phyloP scores from a whole-genome alignment of 2,329 filamentous ascomycete genomes.

The Cordyceps militaris region DNA sequence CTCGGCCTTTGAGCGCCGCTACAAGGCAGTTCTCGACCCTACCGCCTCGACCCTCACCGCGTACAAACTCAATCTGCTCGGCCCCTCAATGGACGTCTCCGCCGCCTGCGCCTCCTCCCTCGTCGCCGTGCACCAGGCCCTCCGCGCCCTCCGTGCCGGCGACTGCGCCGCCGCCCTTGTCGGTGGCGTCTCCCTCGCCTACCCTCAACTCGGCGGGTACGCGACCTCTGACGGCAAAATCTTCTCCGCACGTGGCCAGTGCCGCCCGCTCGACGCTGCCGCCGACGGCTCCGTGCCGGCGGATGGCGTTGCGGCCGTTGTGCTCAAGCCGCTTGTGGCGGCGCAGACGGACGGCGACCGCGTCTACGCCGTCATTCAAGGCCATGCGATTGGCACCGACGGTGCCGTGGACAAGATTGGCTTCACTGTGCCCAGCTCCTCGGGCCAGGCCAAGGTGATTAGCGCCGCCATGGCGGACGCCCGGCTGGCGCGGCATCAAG shows the following conservation, averaged over 20 bases:
- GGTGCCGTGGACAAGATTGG: constrained; percentile 18
- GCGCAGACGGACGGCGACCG: constrained; percentile 22
- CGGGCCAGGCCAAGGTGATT: constrained; percentile 15
- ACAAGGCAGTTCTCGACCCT: constrained; percentile 19
- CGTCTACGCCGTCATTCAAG: constrained; percentile 20
- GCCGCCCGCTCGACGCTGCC: constrained; percentile 29
- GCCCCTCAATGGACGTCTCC: constrained; percentile 26
- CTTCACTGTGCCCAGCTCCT: constrained; percentile 19
- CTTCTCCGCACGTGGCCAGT: constrained; percentile 42
- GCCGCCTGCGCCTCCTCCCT: constrained; percentile 32
- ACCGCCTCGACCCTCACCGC: constrained; percentile 29
- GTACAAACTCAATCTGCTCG: constrained; percentile 33
- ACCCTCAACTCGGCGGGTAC: constrained; percentile 19
- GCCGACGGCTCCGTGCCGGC: constrained; percentile 25
- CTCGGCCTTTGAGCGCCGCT: background rate
- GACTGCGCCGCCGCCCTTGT: constrained; percentile 30
- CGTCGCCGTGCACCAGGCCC: constrained; percentile 20
- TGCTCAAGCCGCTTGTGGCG: constrained; percentile 24
- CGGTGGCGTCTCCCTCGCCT: constrained; percentile 21
- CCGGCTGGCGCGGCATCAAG: background rate
- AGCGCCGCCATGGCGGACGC: constrained; percentile 9
- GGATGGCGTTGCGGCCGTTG: constrained; percentile 26
- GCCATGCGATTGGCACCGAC: constrained; percentile 18
- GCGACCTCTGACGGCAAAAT: constrained; percentile 16
- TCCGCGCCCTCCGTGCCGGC: constrained; percentile 23